Percentiles rank a stretch among this genome's conserved stretches.
phyloP scores from a whole-genome alignment of 202 grass and related monocot genomes.

The Carex arenaria region DNA sequence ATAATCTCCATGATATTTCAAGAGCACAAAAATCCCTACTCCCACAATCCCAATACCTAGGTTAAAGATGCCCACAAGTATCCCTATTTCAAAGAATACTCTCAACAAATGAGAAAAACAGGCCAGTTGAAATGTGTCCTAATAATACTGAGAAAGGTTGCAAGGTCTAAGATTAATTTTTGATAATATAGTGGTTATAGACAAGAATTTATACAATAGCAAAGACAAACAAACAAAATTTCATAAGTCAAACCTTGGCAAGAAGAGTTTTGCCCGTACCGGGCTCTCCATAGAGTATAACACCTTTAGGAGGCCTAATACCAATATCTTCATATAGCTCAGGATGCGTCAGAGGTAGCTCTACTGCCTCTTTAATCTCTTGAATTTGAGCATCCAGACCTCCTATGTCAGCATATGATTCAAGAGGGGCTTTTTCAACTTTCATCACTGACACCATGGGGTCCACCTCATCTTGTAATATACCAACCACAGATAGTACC shows the following conservation, averaged over 20 bases:
- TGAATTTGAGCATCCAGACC: constrained; percentile 98
- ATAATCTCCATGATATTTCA: neutral
- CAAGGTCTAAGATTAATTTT: neutral
- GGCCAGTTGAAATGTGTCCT: no score
- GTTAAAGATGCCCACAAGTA: neutral
- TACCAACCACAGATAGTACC: constrained; percentile 92
- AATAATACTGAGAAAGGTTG: neutral
- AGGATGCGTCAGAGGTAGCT: constrained; percentile 91
- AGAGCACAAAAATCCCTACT: neutral
- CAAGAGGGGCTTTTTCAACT: constrained; percentile 95
- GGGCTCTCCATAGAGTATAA: constrained; percentile 95
- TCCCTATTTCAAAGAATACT: neutral
- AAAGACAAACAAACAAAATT: neutral
- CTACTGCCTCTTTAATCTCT: constrained; percentile 99
- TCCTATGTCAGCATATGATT: constrained; percentile 97
- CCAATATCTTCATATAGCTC: constrained; percentile 98
- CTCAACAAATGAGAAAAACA: neutral
- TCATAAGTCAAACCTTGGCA: constrained; percentile 55
- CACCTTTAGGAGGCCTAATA: constrained; percentile 94
- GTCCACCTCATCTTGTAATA: constrained; percentile 98
- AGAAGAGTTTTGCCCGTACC: constrained; percentile 96
- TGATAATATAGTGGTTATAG: neutral
- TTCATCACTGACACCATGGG: constrained; percentile 99
- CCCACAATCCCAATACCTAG: neutral
- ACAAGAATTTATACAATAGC: neutral